phyloP scores from a whole-genome alignment of 2,329 filamentous ascomycete genomes.

The Colletotrichum tropicale region DNA sequence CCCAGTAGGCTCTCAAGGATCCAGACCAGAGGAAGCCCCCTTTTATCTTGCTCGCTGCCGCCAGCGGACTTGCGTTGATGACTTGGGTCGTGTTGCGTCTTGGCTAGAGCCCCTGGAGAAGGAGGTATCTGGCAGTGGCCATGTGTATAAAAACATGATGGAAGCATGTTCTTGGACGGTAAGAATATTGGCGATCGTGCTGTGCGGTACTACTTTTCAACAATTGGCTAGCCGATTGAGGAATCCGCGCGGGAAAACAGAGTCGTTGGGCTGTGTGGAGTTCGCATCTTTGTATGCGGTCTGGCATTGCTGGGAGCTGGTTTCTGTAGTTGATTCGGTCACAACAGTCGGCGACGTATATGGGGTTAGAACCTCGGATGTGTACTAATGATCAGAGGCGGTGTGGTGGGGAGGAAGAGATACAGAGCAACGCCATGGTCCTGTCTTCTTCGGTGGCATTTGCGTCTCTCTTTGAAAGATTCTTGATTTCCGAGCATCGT shows the following conservation, averaged over 20 bases:
- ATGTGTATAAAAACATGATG: neutral
- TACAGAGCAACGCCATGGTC: neutral
- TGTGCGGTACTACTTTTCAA: too few relatives aligned
- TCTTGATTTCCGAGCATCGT: neutral
- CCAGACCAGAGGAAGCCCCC: neutral
- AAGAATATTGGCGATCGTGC: too few relatives aligned
- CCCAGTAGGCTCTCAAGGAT: neutral
- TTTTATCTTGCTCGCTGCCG: accelerated
- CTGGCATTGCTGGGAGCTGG: neutral
- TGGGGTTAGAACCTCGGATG: neutral
- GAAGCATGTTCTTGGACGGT: too few relatives aligned
- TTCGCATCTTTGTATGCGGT: accelerated
- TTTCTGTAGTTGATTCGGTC: neutral
- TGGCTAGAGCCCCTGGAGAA: neutral
- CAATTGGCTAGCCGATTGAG: neutral
- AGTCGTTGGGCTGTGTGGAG: neutral
- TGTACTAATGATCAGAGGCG: neutral
- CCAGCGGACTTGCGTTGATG: neutral
- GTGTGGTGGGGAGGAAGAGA: neutral
- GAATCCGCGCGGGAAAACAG: neutral
- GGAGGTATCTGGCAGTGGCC: accelerated
- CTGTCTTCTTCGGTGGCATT: neutral
- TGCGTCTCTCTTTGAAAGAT: neutral
- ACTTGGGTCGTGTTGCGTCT: neutral
- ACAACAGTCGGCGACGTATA: neutral